A percentile compares a stretch with the other conserved stretches of the same genome.
These are phyloP conservation scores for Yamadazyma mexicana DNA, from an alignment of 1,139 yeast species.

Conservation along the genomic window DNA sequence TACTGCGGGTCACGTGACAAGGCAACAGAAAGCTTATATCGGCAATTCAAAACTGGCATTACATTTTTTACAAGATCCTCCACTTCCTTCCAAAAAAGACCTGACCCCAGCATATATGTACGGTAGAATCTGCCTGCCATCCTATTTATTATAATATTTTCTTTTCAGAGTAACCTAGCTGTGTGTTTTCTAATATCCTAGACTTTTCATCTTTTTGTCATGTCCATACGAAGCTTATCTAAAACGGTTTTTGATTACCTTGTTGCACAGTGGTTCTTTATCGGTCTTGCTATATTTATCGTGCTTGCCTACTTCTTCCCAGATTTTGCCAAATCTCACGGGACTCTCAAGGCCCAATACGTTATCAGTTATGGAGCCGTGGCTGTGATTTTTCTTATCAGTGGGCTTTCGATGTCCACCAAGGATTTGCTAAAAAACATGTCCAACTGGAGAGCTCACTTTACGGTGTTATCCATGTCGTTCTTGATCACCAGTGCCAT, in stretches of 20 bases:
- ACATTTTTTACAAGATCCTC: too few relatives aligned
- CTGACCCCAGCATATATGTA: too few relatives aligned
- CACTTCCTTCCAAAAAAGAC: too few relatives aligned
- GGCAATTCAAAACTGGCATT: too few relatives aligned
- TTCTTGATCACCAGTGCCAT: constrained; percentile 76
- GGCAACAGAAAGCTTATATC: too few relatives aligned
- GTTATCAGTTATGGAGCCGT: constrained; percentile 85
- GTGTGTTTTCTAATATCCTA: too few relatives aligned
- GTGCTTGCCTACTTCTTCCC: constrained; percentile 80
- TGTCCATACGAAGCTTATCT: too few relatives aligned
- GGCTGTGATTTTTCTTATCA: constrained; percentile 75
- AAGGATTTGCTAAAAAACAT: constrained; percentile 57
- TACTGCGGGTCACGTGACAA: too few relatives aligned
- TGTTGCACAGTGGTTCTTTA: constrained; percentile 68
- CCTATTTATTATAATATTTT: too few relatives aligned
- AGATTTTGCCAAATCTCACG: constrained; percentile 79
- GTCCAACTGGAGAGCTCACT: constrained; percentile 79
- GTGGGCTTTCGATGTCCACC: constrained; percentile 77
- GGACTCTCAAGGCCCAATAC: constrained; percentile 71
- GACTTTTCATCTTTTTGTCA: too few relatives aligned
- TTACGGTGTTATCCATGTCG: constrained; percentile 64
- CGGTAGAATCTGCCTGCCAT: too few relatives aligned
- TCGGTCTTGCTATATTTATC: constrained; percentile 67
- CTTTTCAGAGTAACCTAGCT: too few relatives aligned
- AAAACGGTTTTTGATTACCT: constrained; percentile 22